Conservation (phyloP, 768 basidiomycete species). For the Brasilioporus rufonigricans region DNA sequence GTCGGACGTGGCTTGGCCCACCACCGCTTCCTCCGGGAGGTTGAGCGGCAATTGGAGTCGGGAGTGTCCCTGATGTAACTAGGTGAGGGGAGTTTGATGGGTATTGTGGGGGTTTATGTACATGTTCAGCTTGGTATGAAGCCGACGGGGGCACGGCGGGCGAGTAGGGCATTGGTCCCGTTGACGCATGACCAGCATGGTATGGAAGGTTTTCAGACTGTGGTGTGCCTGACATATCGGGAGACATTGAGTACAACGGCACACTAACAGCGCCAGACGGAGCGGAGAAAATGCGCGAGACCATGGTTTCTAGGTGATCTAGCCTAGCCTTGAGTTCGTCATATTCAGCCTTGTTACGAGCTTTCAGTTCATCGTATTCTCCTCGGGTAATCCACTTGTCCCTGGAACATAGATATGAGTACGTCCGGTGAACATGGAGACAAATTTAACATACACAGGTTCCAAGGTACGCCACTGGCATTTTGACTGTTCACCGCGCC, state of each 20-base stretch:
- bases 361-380: constrained; percentile 75
- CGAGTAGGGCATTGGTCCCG: constrained; percentile 28
- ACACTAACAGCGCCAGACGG: constrained; percentile 27
- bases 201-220: constrained; percentile 27
- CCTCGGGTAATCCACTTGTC: constrained; percentile 79
- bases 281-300: constrained; percentile 40
- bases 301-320: constrained; percentile 55
- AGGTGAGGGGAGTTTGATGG: constrained; percentile 28
- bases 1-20: constrained; percentile 26
- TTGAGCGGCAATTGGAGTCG: constrained; percentile 20
- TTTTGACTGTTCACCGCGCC: constrained; percentile 75
- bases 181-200: constrained; percentile 27
- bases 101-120: constrained; percentile 26
- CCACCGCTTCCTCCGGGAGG: constrained; percentile 12
- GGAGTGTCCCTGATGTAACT: constrained; percentile 21
- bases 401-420: constrained; percentile 34
- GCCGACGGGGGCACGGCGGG: constrained; percentile 17
- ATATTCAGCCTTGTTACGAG: constrained; percentile 37
- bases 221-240: constrained; percentile 30
- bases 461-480: constrained; percentile 85
- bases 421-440: background rate
- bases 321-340: constrained; percentile 66
- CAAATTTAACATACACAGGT: constrained; percentile 57
- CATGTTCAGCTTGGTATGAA: constrained; percentile 26
- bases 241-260: constrained; percentile 29